phyloP scores from a whole-genome alignment of 495 filamentous ascomycete genomes.

The Aspergillus indologenus region DNA sequence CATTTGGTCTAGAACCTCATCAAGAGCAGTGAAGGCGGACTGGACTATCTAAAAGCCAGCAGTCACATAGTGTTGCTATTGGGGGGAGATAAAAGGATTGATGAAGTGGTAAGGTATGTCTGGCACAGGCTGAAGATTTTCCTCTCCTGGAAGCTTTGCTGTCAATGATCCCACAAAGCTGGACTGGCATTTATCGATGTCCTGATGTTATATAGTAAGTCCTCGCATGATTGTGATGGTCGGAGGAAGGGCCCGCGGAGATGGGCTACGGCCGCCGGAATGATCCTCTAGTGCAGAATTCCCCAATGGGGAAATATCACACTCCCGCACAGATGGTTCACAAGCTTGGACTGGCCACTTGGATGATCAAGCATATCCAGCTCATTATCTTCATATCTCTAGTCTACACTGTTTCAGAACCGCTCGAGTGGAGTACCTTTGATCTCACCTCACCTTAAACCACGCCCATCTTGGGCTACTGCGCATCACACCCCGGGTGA shows the following conservation, averaged over 20 bases:
- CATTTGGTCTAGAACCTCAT: background rate
- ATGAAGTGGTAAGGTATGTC: background rate
- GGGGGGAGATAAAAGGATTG: background rate
- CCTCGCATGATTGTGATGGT: background rate
- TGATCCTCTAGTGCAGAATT: slow-evolving; percentile 11
- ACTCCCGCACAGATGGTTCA: slow-evolving; percentile 18
- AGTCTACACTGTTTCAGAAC: background rate
- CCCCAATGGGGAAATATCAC: slow-evolving; percentile 26
- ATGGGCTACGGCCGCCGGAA: background rate
- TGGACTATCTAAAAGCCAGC: background rate
- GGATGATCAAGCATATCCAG: slow-evolving; percentile 4
- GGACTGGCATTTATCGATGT: background rate
- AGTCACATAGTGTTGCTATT: background rate
- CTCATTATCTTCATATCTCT: background rate
- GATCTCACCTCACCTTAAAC: background rate
- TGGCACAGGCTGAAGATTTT: background rate
- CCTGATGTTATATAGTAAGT: background rate
- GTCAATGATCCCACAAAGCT: background rate
- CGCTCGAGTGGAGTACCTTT: background rate
- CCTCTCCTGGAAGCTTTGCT: background rate
- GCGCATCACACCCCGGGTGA: background rate
- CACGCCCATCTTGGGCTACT: slow-evolving; percentile 7
- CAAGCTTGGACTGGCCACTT: slow-evolving; percentile 7
- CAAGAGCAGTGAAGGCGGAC: background rate
- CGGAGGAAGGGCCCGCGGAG: slow-evolving; percentile 14